These are phyloP conservation scores for Auriscalpium vulgare DNA, from an alignment of 768 basidiomycete species.

Conservation along the genomic window DNA sequence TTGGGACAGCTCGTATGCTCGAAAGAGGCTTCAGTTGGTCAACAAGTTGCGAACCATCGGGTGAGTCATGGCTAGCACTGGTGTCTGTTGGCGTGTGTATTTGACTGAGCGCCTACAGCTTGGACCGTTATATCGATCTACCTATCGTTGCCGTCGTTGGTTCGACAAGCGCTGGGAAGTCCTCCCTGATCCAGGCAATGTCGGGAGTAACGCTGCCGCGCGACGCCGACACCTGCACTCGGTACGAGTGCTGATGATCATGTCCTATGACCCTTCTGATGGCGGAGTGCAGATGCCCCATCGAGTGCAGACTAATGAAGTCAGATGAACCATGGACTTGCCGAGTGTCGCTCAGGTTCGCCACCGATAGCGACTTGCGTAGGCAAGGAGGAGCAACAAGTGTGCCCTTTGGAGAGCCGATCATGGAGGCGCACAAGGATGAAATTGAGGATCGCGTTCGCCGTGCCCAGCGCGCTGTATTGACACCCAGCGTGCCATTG, in stretches of 20 bases:
- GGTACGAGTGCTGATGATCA: slow-evolving; percentile 10
- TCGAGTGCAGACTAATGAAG: slow-evolving; percentile 8
- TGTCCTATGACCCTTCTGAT: neutral
- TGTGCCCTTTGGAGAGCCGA: slow-evolving; percentile 1
- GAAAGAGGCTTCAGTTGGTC: too few species aligned
- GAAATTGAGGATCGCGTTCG: neutral
- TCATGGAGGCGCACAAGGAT: neutral
- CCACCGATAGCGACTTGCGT: neutral
- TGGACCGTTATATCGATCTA: slow-evolving; percentile 17
- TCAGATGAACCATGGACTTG: slow-evolving; percentile 3
- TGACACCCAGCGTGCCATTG: slow-evolving; percentile 1
- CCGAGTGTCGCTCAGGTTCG: slow-evolving; percentile 2
- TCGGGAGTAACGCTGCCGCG: slow-evolving; percentile 20
- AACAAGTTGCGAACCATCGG: too few species aligned
- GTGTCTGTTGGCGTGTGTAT: too few species aligned
- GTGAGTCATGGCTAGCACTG: too few species aligned
- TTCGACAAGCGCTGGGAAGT: slow-evolving; percentile 25
- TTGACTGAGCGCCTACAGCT: neutral
- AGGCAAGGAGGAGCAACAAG: neutral
- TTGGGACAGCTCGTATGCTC: too few species aligned
- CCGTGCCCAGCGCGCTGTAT: slow-evolving; percentile 6
- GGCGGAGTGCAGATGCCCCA: slow-evolving; percentile 6
- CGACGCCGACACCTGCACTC: slow-evolving; percentile 21
- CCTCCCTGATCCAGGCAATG: slow-evolving; percentile 25
- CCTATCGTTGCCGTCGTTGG: slow-evolving; percentile 24